Evolutionary conservation across 2,329 filamentous ascomycete species (phyloP).

Genomic region (Sodiomyces alkalinus): DNA sequence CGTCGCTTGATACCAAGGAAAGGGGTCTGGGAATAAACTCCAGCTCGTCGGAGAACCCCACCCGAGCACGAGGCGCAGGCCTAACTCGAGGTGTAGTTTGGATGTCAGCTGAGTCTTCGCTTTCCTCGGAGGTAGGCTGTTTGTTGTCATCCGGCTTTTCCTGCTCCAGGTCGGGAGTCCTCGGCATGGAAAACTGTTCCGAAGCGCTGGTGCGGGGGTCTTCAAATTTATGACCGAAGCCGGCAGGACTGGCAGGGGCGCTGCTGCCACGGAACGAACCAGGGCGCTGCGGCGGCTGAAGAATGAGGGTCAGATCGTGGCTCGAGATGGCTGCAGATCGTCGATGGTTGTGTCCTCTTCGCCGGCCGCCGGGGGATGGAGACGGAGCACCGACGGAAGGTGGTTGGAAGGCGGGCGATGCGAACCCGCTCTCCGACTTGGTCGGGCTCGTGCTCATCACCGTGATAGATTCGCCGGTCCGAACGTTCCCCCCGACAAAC

Average conservation of each 20-base stretch:
- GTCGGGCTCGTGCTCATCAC: constrained; percentile 56
- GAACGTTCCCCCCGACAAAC: constrained; percentile 62
- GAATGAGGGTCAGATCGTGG: constrained; percentile 60
- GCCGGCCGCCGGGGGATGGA: constrained; percentile 31
- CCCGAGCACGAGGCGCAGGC: constrained; percentile 40
- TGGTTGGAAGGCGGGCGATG: constrained; percentile 38
- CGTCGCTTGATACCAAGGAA: constrained; percentile 73
- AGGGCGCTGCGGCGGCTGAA: constrained; percentile 38
- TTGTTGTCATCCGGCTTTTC: background rate
- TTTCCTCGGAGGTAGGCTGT: background rate
- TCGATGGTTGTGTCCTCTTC: constrained; percentile 63
- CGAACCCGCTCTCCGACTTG: constrained; percentile 43
- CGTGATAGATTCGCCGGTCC: constrained; percentile 40
- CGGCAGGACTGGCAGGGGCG: constrained; percentile 46
- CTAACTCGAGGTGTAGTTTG: constrained; percentile 14
- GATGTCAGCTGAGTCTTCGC: constrained; percentile 2
- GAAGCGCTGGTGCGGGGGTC: background rate
- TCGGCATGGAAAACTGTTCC: background rate
- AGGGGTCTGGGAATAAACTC: constrained; percentile 73
- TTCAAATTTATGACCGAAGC: constrained; percentile 23
- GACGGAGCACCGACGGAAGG: constrained; percentile 17
- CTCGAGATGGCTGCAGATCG: constrained; percentile 72
- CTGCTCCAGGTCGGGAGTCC: background rate
- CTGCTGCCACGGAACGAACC: constrained; percentile 42
- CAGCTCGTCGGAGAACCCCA: constrained; percentile 72